Conservation (phyloP, 768 basidiomycete genomes). For the Panaeolus cyanescens region DNA sequence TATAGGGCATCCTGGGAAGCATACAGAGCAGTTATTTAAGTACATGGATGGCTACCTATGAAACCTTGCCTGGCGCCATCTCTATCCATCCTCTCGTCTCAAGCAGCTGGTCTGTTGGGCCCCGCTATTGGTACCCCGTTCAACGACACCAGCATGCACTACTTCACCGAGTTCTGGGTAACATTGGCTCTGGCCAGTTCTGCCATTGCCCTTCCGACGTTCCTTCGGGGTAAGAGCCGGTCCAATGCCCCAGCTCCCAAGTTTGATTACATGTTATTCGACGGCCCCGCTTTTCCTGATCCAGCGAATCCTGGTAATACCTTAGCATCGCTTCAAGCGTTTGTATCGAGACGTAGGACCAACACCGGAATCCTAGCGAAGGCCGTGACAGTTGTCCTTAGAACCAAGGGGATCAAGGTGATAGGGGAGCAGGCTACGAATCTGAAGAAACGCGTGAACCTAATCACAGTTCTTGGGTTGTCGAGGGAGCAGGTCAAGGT, state of each 20-base stretch:
- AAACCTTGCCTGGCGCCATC: background rate
- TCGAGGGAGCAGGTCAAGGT: slow-evolving; percentile 32
- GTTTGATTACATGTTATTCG: slow-evolving; percentile 29
- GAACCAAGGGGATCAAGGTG: slow-evolving; percentile 27
- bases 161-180: background rate
- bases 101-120: slow-evolving; percentile 1
- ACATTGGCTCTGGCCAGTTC: background rate
- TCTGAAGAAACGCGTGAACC: slow-evolving; percentile 29
- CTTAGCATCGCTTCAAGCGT: slow-evolving; percentile 34
- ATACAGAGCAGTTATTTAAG: background rate
- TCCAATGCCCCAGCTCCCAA: background rate
- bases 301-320: slow-evolving; percentile 31
- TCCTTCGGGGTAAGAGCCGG: background rate
- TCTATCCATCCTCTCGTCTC: background rate
- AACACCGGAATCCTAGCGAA: slow-evolving; percentile 22
- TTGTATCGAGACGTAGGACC: slow-evolving; percentile 33
- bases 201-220: background rate
- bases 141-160: background rate
- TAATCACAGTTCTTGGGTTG: slow-evolving; percentile 35
- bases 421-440: slow-evolving; percentile 23
- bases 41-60: background rate
- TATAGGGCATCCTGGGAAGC: background rate
- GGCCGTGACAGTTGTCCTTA: slow-evolving; percentile 17
- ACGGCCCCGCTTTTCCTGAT: slow-evolving; percentile 40
- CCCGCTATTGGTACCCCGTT: background rate